These are phyloP conservation scores for Geosmithia putterillii DNA, from an alignment of 2,329 filamentous ascomycete genomes.

Conservation along the genomic window DNA sequence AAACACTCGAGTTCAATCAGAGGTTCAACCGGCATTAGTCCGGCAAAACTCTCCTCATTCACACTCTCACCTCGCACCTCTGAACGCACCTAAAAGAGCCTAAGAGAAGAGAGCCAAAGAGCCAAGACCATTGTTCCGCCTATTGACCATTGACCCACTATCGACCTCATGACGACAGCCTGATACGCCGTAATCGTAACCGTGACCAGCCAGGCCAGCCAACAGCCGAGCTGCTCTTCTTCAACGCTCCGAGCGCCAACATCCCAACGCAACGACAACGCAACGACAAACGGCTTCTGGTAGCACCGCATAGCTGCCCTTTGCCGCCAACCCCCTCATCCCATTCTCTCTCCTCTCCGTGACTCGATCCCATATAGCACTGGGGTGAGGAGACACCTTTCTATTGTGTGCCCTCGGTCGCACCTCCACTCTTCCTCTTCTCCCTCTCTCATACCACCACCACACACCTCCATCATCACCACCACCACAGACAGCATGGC, in stretches of 20 bases:
- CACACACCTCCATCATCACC: not conserved
- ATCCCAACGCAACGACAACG: not conserved
- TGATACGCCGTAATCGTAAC: no score
- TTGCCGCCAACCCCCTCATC: not conserved
- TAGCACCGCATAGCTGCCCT: not conserved
- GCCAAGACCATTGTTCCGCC: not conserved
- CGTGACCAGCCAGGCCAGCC: no score
- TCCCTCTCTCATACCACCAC: not conserved
- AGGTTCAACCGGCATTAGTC: no score
- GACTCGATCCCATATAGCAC: not conserved
- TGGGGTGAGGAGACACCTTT: not conserved
- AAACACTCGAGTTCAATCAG: no score
- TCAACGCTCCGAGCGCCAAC: not conserved
- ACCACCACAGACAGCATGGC: constrained; percentile 32
- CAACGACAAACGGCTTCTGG: not conserved
- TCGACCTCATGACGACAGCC: not conserved
- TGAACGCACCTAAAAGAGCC: not conserved
- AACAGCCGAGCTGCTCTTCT: not conserved
- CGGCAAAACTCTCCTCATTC: no score
- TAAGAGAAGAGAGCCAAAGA: not conserved
- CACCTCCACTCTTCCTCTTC: not conserved
- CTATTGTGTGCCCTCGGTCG: not conserved
- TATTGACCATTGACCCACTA: not conserved
- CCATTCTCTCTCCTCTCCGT: no score
- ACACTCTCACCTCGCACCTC: no score